These are phyloP conservation scores for Diaporthe ilicicola DNA, from an alignment of 2,329 filamentous ascomycete genomes.

Conservation along the genomic window DNA sequence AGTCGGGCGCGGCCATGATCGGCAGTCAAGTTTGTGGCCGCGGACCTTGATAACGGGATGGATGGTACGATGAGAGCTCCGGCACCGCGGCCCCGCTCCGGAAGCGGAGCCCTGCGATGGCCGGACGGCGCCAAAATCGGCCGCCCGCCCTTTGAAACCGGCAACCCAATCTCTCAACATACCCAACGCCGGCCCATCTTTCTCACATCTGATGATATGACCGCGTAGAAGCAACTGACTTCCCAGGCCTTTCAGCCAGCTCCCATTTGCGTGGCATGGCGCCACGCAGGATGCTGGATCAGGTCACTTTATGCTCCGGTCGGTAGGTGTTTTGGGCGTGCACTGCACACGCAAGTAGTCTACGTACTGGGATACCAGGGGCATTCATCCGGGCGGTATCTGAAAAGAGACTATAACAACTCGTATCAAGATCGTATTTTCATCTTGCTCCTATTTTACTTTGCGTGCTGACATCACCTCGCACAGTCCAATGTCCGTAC, in stretches of 20 bases:
- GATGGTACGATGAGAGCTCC: background rate
- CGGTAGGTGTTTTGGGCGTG: too few species aligned
- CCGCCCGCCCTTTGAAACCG: background rate
- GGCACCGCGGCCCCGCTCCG: constrained; percentile 19
- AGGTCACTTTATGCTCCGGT: background rate
- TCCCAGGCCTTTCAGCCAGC: background rate
- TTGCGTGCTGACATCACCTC: too few species aligned
- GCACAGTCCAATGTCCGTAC: background rate
- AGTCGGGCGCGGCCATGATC: background rate
- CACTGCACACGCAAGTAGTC: too few species aligned
- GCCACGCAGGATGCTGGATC: background rate
- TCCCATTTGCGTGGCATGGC: background rate
- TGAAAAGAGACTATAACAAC: too few species aligned
- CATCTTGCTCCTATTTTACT: too few species aligned
- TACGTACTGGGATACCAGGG: too few species aligned
- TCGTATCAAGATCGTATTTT: background rate
- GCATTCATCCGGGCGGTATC: too few species aligned
- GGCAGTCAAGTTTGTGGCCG: background rate
- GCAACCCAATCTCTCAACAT: background rate
- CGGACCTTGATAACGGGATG: background rate
- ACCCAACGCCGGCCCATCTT: background rate
- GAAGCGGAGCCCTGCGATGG: background rate
- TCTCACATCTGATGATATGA: background rate
- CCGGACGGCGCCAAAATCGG: constrained; percentile 23
- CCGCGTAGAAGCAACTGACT: background rate